Percentiles rank a stretch among this genome's conserved stretches.
Evolutionary conservation across 257 asterid genomes (phyloP).

Genomic region (Haberlea rhodopensis): DNA sequence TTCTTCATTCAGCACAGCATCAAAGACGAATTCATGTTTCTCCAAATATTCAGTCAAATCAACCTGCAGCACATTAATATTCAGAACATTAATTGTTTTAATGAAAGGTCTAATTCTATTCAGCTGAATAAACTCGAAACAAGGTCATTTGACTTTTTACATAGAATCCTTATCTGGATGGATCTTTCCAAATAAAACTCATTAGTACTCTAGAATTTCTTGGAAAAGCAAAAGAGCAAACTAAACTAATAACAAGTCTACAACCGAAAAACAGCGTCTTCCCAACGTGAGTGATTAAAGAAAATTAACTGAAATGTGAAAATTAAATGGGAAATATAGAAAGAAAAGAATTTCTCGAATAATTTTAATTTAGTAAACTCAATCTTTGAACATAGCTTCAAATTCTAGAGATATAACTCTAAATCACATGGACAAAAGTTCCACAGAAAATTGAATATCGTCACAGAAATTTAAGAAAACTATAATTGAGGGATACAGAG

Average conservation of each 20-base stretch:
- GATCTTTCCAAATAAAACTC: conserved; percentile 1
- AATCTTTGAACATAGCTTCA: conserved; percentile 6
- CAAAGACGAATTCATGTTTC: conserved; percentile 97
- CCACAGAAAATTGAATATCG: conserved; percentile 16
- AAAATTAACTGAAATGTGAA: conserved; percentile 1
- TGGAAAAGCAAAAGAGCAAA: conserved; percentile 6
- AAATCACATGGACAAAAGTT: neutral
- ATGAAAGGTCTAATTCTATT: neutral
- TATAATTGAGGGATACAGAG: neutral
- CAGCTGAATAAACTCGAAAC: conserved; percentile 6
- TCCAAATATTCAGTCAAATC: conserved; percentile 93
- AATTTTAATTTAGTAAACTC: conserved; percentile 6
- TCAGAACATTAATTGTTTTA: conserved; percentile 13
- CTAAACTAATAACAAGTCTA: neutral
- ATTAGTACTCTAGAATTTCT: conserved; percentile 9
- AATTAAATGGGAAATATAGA: neutral
- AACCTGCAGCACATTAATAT: conserved; percentile 54
- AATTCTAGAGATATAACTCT: conserved; percentile 3
- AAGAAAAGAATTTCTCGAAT: conserved; percentile 3
- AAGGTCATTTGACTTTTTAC: conserved; percentile 8
- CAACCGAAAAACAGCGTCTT: neutral
- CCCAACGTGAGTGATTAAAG: neutral
- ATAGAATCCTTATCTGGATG: conserved; percentile 9
- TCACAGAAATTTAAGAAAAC: conserved; percentile 5
- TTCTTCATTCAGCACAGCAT: conserved; percentile 95